Conservation (phyloP, 1,284 basidiomycete species). For the Cryptococcus amylolentus region DNA sequence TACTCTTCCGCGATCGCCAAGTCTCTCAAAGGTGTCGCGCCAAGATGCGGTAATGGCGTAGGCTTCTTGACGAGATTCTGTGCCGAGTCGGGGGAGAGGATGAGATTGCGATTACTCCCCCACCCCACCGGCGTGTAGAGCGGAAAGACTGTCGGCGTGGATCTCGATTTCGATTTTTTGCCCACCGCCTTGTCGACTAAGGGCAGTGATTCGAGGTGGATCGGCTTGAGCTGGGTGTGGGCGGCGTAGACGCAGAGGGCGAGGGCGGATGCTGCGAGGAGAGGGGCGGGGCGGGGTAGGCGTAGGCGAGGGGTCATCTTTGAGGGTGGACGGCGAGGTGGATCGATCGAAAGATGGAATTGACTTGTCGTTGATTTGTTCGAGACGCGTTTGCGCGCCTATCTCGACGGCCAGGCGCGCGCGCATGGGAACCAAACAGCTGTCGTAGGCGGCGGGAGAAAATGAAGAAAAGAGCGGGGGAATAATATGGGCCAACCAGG, state of each 20-base stretch:
- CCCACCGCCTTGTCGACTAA: not conserved
- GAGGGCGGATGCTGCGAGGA: conserved; percentile 27
- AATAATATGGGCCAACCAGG: conserved; percentile 11
- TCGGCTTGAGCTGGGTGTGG: conserved; percentile 21
- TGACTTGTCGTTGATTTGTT: too few relatives aligned
- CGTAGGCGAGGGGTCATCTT: conserved; percentile 14
- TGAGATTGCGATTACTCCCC: conserved; percentile 43
- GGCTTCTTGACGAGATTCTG: conserved; percentile 32
- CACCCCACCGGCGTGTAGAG: conserved; percentile 41
- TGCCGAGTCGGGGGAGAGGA: conserved; percentile 27
- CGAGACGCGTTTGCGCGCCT: too few relatives aligned
- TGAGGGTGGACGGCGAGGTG: not conserved
- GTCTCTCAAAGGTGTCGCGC: conserved; percentile 63
- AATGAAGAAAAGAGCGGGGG: conserved; percentile 5
- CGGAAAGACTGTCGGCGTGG: conserved; percentile 6
- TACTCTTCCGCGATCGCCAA: conserved; percentile 68
- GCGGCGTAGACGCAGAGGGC: conserved; percentile 26
- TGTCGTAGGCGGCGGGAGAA: conserved; percentile 12
- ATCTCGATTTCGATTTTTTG: conserved; percentile 2
- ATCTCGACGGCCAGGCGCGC: too few relatives aligned
- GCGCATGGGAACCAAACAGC: too few relatives aligned
- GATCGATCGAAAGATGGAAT: not conserved
- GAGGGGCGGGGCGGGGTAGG: conserved; percentile 24
- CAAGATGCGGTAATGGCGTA: conserved; percentile 33
- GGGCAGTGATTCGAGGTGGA: conserved; percentile 16